These are phyloP conservation scores for Pyrus communis DNA, from an alignment of 306 rosid species.

Conservation along the genomic window DNA sequence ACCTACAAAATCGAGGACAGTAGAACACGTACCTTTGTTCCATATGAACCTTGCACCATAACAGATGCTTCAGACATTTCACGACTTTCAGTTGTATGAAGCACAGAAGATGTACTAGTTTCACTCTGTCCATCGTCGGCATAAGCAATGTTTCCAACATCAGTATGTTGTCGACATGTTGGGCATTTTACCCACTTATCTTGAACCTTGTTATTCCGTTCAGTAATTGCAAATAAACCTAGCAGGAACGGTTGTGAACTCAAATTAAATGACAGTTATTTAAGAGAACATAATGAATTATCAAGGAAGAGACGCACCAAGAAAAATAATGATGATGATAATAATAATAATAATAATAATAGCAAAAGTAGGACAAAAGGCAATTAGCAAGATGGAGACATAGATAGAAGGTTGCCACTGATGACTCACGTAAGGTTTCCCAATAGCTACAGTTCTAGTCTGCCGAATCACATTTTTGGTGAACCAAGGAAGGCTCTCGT, in stretches of 20 bases:
- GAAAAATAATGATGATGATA: not conserved
- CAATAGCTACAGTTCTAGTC: not conserved
- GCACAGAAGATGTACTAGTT: constrained; percentile 37
- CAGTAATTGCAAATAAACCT: constrained; percentile 93
- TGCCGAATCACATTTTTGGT: not conserved
- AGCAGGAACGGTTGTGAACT: constrained; percentile 15
- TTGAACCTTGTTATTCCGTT: constrained; percentile 43
- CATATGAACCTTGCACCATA: constrained; percentile 76
- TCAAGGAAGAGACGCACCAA: not conserved
- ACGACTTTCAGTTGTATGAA: constrained; percentile 28
- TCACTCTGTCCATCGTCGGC: constrained; percentile 64
- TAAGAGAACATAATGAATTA: not conserved
- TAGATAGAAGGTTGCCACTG: not conserved
- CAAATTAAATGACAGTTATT: not conserved
- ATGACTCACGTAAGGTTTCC: not conserved
- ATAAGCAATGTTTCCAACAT: constrained; percentile 79
- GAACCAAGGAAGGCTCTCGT: not conserved
- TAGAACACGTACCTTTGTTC: constrained; percentile 64
- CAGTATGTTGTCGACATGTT: constrained; percentile 87
- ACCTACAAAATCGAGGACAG: not conserved
- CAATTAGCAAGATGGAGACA: not conserved
- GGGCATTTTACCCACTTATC: constrained; percentile 89
- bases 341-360: too few relatives aligned
- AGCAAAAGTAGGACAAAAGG: not conserved
- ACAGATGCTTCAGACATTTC: constrained; percentile 56